phyloP scores from a whole-genome alignment of 306 rosid species.

The Ormosia emarginata region DNA sequence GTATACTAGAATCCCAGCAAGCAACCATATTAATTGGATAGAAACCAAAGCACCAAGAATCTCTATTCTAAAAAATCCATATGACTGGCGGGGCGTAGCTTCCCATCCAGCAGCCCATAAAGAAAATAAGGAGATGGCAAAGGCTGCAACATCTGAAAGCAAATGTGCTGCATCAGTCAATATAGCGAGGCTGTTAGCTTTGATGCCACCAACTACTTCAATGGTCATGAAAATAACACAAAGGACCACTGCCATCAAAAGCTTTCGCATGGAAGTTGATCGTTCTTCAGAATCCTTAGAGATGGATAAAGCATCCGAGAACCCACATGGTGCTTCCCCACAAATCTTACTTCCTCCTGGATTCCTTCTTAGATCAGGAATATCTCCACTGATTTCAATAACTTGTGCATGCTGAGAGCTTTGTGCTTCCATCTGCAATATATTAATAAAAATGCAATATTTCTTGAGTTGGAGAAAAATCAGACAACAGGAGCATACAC shows the following conservation, averaged over 20 bases:
- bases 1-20: slow-evolving; percentile 68
- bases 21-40: slow-evolving; percentile 74
- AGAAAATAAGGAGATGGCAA: slow-evolving; percentile 75
- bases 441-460: neutral
- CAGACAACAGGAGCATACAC: neutral
- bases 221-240: slow-evolving; percentile 68
- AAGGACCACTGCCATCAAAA: slow-evolving; percentile 57
- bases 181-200: slow-evolving; percentile 78
- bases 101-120: slow-evolving; percentile 87
- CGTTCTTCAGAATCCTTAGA: slow-evolving; percentile 69
- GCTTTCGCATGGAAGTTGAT: slow-evolving; percentile 63
- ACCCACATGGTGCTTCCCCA: slow-evolving; percentile 74
- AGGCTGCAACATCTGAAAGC: slow-evolving; percentile 77
- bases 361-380: slow-evolving; percentile 22
- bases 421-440: slow-evolving; percentile 59
- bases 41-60: slow-evolving; percentile 82
- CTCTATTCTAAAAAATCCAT: slow-evolving; percentile 74
- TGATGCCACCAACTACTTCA: slow-evolving; percentile 72
- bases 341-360: slow-evolving; percentile 53
- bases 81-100: slow-evolving; percentile 80
- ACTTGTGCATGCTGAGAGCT: slow-evolving; percentile 36
- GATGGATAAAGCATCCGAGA: slow-evolving; percentile 50
- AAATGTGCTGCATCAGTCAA: slow-evolving; percentile 85
- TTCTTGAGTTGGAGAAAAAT: slow-evolving; percentile 4
- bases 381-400: slow-evolving; percentile 48